phyloP scores from a whole-genome alignment of 768 basidiomycete genomes.

The Amanita jacksonii region DNA sequence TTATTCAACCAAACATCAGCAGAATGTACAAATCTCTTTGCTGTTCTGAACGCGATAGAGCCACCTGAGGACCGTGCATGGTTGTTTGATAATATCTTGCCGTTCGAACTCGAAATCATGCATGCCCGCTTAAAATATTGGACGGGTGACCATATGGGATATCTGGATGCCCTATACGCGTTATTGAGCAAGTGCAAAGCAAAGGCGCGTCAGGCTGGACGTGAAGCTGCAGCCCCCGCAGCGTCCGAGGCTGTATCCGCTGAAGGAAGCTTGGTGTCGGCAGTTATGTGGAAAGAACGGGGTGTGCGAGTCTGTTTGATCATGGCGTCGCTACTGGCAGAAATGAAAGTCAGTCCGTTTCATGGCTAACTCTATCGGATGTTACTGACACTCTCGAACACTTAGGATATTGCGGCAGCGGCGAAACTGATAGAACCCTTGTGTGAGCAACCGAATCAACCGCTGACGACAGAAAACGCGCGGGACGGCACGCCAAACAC shows the following conservation, averaged over 20 bases:
- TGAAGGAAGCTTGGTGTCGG: conserved; percentile 15
- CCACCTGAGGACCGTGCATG: conserved; percentile 42
- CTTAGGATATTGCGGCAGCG: conserved; percentile 62
- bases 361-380: neutral
- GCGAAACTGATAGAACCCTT: conserved; percentile 60
- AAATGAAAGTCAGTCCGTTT: conserved; percentile 60
- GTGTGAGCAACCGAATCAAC: conserved; percentile 28
- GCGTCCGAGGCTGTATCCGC: conserved; percentile 5
- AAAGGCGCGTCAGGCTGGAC: conserved; percentile 31
- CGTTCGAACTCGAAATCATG: conserved; percentile 61
- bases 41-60: conserved; percentile 52
- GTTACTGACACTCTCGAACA: neutral
- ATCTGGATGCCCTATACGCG: conserved; percentile 63
- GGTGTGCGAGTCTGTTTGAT: conserved; percentile 68
- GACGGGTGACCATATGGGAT: conserved; percentile 72
- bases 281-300: conserved; percentile 79
- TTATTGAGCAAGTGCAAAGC: conserved; percentile 52
- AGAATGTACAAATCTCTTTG: conserved; percentile 74
- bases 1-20: conserved; percentile 83
- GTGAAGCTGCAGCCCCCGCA: conserved; percentile 3
- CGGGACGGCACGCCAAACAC: conserved; percentile 13
- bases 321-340: conserved; percentile 71
- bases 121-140: conserved; percentile 70
- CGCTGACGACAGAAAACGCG: neutral
- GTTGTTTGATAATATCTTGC: conserved; percentile 51